Evolutionary conservation across 805 yeast species (phyloP).

Genomic region (Saccharomycopsis amapae): DNA sequence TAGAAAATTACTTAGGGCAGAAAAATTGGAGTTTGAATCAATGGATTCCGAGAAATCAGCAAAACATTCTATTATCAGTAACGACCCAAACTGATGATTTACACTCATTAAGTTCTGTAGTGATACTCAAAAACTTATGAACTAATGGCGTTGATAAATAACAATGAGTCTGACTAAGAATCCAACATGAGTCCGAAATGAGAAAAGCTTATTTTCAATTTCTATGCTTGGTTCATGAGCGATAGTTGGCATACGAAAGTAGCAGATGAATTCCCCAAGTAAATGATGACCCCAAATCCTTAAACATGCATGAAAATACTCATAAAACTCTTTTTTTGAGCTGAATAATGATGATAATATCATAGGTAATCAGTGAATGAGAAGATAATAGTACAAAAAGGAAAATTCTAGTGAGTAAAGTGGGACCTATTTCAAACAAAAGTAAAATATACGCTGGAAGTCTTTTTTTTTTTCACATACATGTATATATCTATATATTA

Average conservation of each 20-base stretch:
- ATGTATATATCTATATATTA: too few relatives aligned
- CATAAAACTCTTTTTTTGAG: too few relatives aligned
- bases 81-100: constrained; percentile 1
- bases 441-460: too few relatives aligned
- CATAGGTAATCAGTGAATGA: too few relatives aligned
- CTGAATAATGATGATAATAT: too few relatives aligned
- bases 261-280: too few relatives aligned
- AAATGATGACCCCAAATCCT: too few relatives aligned
- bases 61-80: background rate
- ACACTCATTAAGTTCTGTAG: background rate
- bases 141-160: background rate
- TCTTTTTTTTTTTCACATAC: too few relatives aligned
- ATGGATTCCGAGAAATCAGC: constrained; percentile 8
- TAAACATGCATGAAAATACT: too few relatives aligned
- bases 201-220: background rate
- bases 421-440: too few relatives aligned
- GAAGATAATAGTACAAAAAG: too few relatives aligned
- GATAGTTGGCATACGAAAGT: background rate
- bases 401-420: too few relatives aligned
- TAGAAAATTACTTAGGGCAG: background rate
- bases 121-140: background rate
- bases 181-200: background rate
- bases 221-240: background rate
- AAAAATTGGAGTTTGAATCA: constrained; percentile 5
- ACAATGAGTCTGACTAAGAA: background rate